Percentiles rank a stretch among this genome's conserved stretches.
Evolutionary conservation across 176 grass and related monocot genomes (phyloP).

Genomic region (Carex scoparia): DNA sequence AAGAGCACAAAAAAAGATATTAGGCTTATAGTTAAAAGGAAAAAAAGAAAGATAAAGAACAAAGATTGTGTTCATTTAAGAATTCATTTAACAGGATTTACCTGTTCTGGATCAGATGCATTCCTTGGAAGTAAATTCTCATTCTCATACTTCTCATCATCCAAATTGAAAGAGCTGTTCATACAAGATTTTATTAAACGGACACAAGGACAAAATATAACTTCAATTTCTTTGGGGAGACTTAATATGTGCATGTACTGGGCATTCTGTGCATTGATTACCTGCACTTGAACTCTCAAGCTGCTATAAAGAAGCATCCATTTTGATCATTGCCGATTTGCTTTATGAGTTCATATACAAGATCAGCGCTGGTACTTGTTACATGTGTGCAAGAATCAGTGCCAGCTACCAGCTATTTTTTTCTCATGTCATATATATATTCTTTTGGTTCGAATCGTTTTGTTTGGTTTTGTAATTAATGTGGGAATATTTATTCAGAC

Average conservation of each 20-base stretch:
- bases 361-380: not conserved
- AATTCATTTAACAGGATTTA: conserved; percentile 22
- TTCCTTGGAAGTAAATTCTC: conserved; percentile 66
- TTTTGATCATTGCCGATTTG: not conserved
- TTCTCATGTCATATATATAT: not conserved
- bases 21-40: not conserved
- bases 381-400: not conserved
- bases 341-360: not conserved
- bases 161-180: conserved; percentile 87
- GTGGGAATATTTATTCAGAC: not conserved
- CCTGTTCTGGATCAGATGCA: conserved; percentile 66
- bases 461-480: not conserved
- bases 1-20: conserved; percentile 24
- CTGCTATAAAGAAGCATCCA: not conserved
- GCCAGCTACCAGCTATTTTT: not conserved
- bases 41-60: not conserved
- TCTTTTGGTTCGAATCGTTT: not conserved
- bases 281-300: not conserved
- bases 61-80: not conserved
- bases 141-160: conserved; percentile 85
- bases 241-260: not conserved
- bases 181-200: conserved; percentile 1
- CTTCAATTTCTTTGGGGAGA: not conserved
- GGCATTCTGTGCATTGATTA: not conserved
- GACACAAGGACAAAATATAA: not conserved